Conservation (phyloP, 129 eudicot genomes). For the Erigeron canadensis region DNA sequence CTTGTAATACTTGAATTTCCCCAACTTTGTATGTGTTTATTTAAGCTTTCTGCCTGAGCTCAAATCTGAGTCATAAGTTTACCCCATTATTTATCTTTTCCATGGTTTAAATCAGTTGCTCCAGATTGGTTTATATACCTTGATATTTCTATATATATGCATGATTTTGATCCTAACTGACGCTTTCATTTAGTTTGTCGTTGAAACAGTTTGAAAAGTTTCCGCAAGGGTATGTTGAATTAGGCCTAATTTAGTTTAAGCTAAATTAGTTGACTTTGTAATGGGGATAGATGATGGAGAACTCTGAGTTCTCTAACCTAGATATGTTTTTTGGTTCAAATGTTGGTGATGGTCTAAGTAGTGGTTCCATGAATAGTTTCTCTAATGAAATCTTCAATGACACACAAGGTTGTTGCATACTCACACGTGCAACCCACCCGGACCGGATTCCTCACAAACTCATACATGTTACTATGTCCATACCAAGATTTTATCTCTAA, state of each 20-base stretch:
- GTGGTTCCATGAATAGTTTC: conserved; percentile 70
- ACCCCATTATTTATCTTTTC: neutral
- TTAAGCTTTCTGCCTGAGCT: neutral
- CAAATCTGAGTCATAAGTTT: neutral
- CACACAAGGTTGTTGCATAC: conserved; percentile 85
- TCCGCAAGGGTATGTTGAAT: neutral
- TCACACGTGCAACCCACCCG: conserved; percentile 94
- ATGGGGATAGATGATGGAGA: conserved; percentile 74
- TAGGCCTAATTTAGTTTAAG: conserved; percentile 6
- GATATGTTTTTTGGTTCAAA: conserved; percentile 54
- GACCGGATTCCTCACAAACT: conserved; percentile 89
- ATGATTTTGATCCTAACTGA: conserved; percentile 16
- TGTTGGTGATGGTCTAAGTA: conserved; percentile 53
- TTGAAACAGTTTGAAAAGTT: neutral
- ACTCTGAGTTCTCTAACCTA: conserved; percentile 66
- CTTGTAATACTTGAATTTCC: neutral
- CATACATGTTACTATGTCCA: conserved; percentile 97
- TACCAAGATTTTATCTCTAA: conserved; percentile 69
- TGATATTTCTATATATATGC: neutral
- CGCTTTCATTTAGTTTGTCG: conserved; percentile 7
- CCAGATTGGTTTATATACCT: conserved; percentile 13
- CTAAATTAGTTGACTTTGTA: conserved; percentile 7
- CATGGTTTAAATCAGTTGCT: neutral
- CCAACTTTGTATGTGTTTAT: neutral
- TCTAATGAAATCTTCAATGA: conserved; percentile 67